Base-by-base conservation (phyloP, 2,329 filamentous ascomycete species). In the Trichophyton equinum region DNA sequence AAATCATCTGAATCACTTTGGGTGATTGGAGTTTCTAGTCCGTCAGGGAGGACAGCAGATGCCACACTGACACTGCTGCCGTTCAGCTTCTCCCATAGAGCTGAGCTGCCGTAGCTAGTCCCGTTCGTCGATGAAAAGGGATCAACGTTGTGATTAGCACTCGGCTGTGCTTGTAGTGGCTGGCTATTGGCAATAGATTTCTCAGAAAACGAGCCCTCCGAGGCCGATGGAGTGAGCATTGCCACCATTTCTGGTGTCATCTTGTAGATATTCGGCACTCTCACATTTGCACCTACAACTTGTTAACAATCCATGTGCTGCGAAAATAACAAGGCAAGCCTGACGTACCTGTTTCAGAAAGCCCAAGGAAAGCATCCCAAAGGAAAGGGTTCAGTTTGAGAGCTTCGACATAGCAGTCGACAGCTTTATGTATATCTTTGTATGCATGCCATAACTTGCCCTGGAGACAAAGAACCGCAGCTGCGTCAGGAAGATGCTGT, bases 381-480 rank as follows among this genome's bases (percentile, higher is more conserved):
- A 96, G 94, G 74, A 97, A 92, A 1, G 94, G 91, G 69, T 97
- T 99, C 60, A 85, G 74, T 74, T 91, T 95, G 68, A 99, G 77
- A 4, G 91, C 85, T 63, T 95, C 90, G 66, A 95, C 90, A 70
- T 94, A 97, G 72, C 84, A 90, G 65, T 88, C 83, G 15, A 92
- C 85, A 6, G 94, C 91, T 73, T 89, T 91, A 69, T 88, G 88
- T 68, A 89, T 82, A 67, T 96, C 83, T 63, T 82, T 88, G 67
- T 94, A 86, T 1, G 83, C 89, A 57, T 87, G 84, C 76, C 91
- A 92, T 30, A 99, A 78, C 74, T 95, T 96, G 27, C 90, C 94
- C 33, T 96, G 79, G 42, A 99, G 77, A 68, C 88, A 94, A 64
- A 85, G 80, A n/a, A 92, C 83, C 1, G 90, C 87, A 1, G 94